Evolutionary conservation across 768 basidiomycete genomes (phyloP), one percentile per base, ranked within the genome.

Genomic region (Suillus paluster): DNA sequence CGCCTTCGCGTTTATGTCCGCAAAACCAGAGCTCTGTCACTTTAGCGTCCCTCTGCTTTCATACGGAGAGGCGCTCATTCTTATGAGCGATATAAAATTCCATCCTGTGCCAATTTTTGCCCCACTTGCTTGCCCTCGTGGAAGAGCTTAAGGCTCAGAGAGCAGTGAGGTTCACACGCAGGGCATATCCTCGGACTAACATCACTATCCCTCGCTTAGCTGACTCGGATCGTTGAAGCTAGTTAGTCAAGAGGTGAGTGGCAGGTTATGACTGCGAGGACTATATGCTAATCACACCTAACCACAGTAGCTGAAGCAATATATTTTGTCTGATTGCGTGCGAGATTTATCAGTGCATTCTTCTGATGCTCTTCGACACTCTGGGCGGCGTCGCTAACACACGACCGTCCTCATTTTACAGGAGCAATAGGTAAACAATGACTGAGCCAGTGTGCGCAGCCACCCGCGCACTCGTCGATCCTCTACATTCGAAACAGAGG

Each of bases 391-490:
- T 87, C 68, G 67, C 63, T 62, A 68, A 71, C 73, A 94, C 88
- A 87, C 90, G 91, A 80, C 80, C 84, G 88, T 89, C 86, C 93
- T 95, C 90, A 96, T 97, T 97, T 96, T 92, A 94, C 75, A 87
- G 84, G 90, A 96, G 94, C 94, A 79, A 96, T 71, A 94, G 66
- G 63, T 65, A 75, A 6, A 27, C 58, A 59, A 60, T 66, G 63
- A 67, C 64, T 68, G 68, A 44, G 62, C 61, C 48, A 23, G 67
- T 72, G 68, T 46, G 64, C 66, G 64, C 64, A 64, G 69, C 66
- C 70, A 62, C 80, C 81, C 71, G 67, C 64, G 61, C 67, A 73
- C 69, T 78, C 73, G 74, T 72, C 70, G 70, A 67, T 63, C 69
- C 70, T 76, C 70, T 73, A 52, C 42, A 30, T 30, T 30, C 3